phyloP scores from a whole-genome alignment of 352 stramenopile genomes.

The Phytophthora pinifolia region DNA sequence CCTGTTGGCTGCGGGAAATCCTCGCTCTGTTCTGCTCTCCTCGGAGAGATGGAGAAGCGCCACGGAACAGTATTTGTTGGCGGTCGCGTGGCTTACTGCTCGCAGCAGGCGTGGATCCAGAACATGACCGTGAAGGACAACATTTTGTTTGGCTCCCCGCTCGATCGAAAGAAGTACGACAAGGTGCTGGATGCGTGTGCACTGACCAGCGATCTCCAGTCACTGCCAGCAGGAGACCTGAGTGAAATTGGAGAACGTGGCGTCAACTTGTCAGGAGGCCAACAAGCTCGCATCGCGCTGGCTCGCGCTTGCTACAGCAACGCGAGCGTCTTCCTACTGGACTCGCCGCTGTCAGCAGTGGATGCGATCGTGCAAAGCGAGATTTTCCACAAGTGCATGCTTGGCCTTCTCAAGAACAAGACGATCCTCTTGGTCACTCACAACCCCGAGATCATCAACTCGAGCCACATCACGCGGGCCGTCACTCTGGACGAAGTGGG shows the following conservation, averaged over 20 bases:
- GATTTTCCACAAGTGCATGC: slow-evolving; percentile 83
- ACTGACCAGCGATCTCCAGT: slow-evolving; percentile 80
- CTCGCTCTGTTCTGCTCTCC: slow-evolving; percentile 39
- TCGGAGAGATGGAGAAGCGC: slow-evolving; percentile 78
- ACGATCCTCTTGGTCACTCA: slow-evolving; percentile 93
- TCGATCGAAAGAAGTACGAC: slow-evolving; percentile 51
- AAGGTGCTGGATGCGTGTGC: slow-evolving; percentile 78
- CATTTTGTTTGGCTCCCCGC: slow-evolving; percentile 91
- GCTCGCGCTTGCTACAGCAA: slow-evolving; percentile 78
- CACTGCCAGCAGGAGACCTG: slow-evolving; percentile 81
- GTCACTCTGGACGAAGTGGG: slow-evolving; percentile 27
- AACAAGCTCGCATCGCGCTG: slow-evolving; percentile 83
- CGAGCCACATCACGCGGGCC: slow-evolving; percentile 21
- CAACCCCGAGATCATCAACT: slow-evolving; percentile 72
- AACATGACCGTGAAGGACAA: slow-evolving; percentile 94
- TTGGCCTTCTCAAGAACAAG: slow-evolving; percentile 40
- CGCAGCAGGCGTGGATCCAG: slow-evolving; percentile 94
- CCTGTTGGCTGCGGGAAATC: slow-evolving; percentile 51
- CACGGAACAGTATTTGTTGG: slow-evolving; percentile 41
- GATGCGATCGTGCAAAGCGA: slow-evolving; percentile 93
- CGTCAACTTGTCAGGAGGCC: slow-evolving; percentile 93
- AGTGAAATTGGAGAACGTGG: slow-evolving; percentile 97
- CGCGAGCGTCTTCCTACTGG: slow-evolving; percentile 79
- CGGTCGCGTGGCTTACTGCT: slow-evolving; percentile 61
- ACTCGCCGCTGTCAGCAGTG: slow-evolving; percentile 92